phyloP scores from a whole-genome alignment of 768 basidiomycete species.

The Boletus sensibilis region DNA sequence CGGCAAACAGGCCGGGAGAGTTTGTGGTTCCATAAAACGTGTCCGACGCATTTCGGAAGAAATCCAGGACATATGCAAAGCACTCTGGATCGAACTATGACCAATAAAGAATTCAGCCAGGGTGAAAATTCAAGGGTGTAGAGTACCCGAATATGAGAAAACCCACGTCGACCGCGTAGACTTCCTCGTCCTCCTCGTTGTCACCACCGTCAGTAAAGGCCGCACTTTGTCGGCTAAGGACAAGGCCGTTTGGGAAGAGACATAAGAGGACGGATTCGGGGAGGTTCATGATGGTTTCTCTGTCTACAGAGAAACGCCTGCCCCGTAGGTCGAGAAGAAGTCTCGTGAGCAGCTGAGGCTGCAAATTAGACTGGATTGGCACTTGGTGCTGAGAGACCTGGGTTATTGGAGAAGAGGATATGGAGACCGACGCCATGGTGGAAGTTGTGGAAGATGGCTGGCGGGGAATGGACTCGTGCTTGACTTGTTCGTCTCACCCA shows the following conservation, averaged over 20 bases:
- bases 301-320: conserved; percentile 87
- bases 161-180: conserved; percentile 95
- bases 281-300: conserved; percentile 97
- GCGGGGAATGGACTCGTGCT: conserved; percentile 13
- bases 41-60: conserved; percentile 87
- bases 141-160: conserved; percentile 8
- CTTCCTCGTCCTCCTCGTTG: conserved; percentile 80
- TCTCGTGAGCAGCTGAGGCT: conserved; percentile 85
- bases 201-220: conserved; percentile 73
- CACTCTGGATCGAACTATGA: conserved; percentile 94
- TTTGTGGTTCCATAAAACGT: conserved; percentile 85
- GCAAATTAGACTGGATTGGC: conserved; percentile 66
- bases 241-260: conserved; percentile 95
- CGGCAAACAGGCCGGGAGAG: conserved; percentile 69
- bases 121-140: background rate
- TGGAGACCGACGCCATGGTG: conserved; percentile 38
- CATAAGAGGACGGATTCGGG: conserved; percentile 96
- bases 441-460: conserved; percentile 14
- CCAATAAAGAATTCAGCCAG: conserved; percentile 2
- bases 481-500: conserved; percentile 21
- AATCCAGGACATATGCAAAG: conserved; percentile 89
- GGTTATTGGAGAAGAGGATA: conserved; percentile 56
- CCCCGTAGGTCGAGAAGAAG: conserved; percentile 92
- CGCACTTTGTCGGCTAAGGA: conserved; percentile 82
- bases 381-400: conserved; percentile 52